phyloP scores from a whole-genome alignment of 2,329 filamentous ascomycete genomes.

The Grosmannia serpens region DNA sequence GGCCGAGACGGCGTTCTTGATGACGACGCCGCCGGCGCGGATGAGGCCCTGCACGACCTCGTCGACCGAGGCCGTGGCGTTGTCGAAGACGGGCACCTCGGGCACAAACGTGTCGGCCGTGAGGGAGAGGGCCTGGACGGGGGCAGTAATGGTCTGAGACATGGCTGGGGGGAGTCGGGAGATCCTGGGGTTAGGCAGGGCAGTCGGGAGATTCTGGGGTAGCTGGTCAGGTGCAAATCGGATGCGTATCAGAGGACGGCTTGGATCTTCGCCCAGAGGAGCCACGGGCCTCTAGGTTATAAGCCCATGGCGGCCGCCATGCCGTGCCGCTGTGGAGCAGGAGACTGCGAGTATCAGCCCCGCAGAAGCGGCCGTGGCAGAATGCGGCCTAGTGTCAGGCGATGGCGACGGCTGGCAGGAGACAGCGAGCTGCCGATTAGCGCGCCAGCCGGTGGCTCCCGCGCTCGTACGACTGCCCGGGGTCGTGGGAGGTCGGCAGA shows the following conservation, averaged over 20 bases:
- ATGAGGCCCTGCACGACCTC: not conserved
- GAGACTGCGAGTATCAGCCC: not conserved
- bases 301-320: not conserved
- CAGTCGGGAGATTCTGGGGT: too few species aligned
- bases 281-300: not conserved
- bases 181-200: too few species aligned
- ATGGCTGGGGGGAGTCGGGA: not conserved
- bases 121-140: not conserved
- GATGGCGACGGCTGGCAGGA: not conserved
- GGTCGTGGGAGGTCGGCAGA: not conserved
- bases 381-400: not conserved
- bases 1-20: not conserved
- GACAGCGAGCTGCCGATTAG: not conserved
- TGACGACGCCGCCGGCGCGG: not conserved
- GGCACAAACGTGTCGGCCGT: not conserved
- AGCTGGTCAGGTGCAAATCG: too few species aligned
- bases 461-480: not conserved
- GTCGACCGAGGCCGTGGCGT: not conserved
- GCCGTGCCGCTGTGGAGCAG: not conserved
- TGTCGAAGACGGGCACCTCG: not conserved
- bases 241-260: not conserved
- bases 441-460: not conserved
- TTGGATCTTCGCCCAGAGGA: not conserved
- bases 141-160: not conserved
- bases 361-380: not conserved